Evolutionary conservation across 2,329 filamentous ascomycete genomes (phyloP).

Genomic region (Trichoderma koningiopsis): DNA sequence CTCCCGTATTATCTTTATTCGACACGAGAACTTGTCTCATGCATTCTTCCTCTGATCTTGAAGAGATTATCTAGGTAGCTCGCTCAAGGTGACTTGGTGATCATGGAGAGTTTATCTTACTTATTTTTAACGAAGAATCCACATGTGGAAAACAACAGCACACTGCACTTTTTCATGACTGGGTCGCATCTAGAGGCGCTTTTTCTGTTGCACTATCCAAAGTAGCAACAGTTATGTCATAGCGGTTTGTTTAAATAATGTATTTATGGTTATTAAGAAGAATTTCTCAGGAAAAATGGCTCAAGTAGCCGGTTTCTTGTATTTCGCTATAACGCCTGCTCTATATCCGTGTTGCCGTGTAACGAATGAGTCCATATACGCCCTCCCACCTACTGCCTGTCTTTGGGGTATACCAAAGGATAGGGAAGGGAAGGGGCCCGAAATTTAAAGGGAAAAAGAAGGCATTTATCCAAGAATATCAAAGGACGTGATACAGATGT

Average conservation of each 20-base stretch:
- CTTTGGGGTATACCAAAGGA: neutral
- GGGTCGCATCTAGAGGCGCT: neutral
- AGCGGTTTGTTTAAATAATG: constrained; percentile 1
- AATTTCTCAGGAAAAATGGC: neutral
- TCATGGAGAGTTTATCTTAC: neutral
- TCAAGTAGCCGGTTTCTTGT: neutral
- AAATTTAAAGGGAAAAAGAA: neutral
- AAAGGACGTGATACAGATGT: constrained; percentile 5
- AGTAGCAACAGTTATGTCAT: neutral
- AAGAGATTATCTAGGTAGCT: neutral
- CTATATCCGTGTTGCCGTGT: constrained; percentile 1
- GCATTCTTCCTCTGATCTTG: neutral
- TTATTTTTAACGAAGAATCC: neutral
- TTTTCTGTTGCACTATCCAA: neutral
- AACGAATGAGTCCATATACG: constrained; percentile 4
- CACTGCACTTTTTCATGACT: neutral
- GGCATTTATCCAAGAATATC: neutral
- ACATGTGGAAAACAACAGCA: neutral
- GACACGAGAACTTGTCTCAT: neutral
- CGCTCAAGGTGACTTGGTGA: neutral
- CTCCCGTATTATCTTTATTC: constrained; percentile 6
- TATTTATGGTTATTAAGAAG: constrained; percentile 12
- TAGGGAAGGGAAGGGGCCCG: neutral
- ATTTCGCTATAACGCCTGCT: constrained; percentile 8
- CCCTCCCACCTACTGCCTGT: neutral